Evolutionary conservation across 441 rosid genomes (phyloP), one percentile per base, ranked within the genome.

Genomic region (Bocquillonia castaneifolia): DNA sequence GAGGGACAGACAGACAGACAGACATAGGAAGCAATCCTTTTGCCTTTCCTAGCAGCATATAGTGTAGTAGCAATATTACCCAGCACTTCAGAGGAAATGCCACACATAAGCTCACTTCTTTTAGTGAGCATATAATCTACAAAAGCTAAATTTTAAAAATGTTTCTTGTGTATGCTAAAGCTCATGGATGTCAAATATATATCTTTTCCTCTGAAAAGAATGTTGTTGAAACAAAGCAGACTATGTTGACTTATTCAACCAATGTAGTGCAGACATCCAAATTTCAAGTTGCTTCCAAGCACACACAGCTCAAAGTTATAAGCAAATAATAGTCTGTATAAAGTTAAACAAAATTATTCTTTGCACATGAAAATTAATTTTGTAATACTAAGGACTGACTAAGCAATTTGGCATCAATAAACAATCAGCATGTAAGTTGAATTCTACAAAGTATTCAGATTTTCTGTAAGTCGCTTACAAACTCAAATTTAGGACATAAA

Each of bases 381-480:
- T 23, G 2, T 45, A 32, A 48, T 12, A 39, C 39, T 32, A 6
- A 31, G 25, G 15, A 45, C 66, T 8, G 15, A 45, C 66, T 8
- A 22, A 32, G 3, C 23, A 20, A 65, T 64, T 36, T 29, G 10
- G 15, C 25, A 42, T 37, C 47, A 2, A 12, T 15, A 17, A 8
- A 36, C 1, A 40, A 39, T n/a, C 9, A 23, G 10, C 62, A 18
- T 32, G 18, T 17, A 28, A 36, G 10, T 20, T 15, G 23, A 22
- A 60, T 13, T 40, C 3, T 10, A 3, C 32, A 31, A 17, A 10
- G 31, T 47, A 36, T 3, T 42, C 54, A 32, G 47, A 57, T 44
- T 32, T 61, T 45, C 44, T 70, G 59, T 14, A 51, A 62, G 48
- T 57, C 52, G 44, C 39, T 59, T 67, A 34, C 37, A 22, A 42